phyloP scores from a whole-genome alignment of 1,284 basidiomycete species.

The Rugosomyces carneus region DNA sequence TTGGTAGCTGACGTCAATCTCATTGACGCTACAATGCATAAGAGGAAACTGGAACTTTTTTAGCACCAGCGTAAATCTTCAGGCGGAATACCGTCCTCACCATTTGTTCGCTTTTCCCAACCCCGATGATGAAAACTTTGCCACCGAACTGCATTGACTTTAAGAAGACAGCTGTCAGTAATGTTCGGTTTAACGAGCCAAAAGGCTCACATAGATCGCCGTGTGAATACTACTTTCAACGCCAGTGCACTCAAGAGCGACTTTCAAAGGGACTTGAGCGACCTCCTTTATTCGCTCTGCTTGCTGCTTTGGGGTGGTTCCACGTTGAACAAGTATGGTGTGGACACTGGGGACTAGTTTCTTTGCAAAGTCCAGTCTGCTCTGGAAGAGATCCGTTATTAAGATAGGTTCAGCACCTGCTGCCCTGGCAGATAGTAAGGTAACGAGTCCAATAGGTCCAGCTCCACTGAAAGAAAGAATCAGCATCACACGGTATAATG shows the following conservation, averaged over 20 bases:
- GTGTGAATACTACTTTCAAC: constrained; percentile 68
- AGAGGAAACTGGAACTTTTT: constrained; percentile 48
- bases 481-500: no score
- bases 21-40: constrained; percentile 62
- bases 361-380: constrained; percentile 78
- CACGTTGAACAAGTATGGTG: constrained; percentile 45
- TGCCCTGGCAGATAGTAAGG: constrained; percentile 74
- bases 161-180: neutral
- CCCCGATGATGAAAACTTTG: constrained; percentile 62
- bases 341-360: constrained; percentile 67
- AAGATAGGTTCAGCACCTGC: constrained; percentile 74
- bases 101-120: constrained; percentile 52
- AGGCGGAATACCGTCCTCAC: constrained; percentile 24
- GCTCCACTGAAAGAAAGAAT: constrained; percentile 47
- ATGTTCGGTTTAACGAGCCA: neutral
- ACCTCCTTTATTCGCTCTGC: constrained; percentile 43
- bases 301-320: constrained; percentile 37
- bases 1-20: constrained; percentile 59
- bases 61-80: constrained; percentile 3
- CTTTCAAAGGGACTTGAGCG: constrained; percentile 40
- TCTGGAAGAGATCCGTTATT: constrained; percentile 76
- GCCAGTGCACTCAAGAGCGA: constrained; percentile 73
- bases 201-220: constrained; percentile 50
- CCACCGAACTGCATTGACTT: constrained; percentile 53
- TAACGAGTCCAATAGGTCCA: constrained; percentile 82